Percentiles rank a stretch among this genome's conserved stretches.
phyloP scores from a whole-genome alignment of 1,139 yeast genomes.

The Barnettozyma hawaiiensis region DNA sequence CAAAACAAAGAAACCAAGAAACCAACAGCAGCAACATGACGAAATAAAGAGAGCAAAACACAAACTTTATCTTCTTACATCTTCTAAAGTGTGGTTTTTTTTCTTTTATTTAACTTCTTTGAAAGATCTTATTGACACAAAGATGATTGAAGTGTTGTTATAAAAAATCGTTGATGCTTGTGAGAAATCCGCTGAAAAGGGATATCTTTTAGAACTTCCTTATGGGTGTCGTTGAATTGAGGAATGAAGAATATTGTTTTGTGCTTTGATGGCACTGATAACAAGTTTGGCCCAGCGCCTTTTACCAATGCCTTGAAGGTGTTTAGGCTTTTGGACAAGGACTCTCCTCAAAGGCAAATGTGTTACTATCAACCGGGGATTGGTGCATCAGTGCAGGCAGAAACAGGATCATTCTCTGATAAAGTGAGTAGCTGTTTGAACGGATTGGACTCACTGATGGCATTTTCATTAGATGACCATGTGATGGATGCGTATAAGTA shows the following conservation, averaged over 20 bases:
- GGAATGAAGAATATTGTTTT: constrained; percentile 38
- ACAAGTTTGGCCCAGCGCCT: constrained; percentile 51
- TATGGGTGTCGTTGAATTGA: no score
- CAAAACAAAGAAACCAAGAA: no score
- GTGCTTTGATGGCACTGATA: constrained; percentile 61
- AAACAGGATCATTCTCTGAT: constrained; percentile 28
- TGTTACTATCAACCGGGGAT: constrained; percentile 67
- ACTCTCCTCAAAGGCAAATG: constrained; percentile 34
- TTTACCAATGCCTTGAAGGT: constrained; percentile 51
- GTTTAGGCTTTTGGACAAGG: constrained; percentile 47
- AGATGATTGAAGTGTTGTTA: background rate
- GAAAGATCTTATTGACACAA: background rate
- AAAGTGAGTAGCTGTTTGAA: constrained; percentile 23
- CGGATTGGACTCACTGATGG: constrained; percentile 45
- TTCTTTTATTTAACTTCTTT: no score
- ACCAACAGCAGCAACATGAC: no score
- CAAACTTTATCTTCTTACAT: background rate
- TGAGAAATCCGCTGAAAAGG: no score
- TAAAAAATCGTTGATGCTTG: no score
- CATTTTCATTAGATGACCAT: constrained; percentile 48
- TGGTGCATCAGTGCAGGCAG: constrained; percentile 45
- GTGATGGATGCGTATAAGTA: constrained; percentile 51
- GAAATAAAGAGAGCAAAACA: background rate
- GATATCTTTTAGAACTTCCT: no score
- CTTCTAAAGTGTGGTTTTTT: no score